These are phyloP conservation scores for Mycena haematopus DNA, from an alignment of 768 basidiomycete genomes.

Conservation along the genomic window DNA sequence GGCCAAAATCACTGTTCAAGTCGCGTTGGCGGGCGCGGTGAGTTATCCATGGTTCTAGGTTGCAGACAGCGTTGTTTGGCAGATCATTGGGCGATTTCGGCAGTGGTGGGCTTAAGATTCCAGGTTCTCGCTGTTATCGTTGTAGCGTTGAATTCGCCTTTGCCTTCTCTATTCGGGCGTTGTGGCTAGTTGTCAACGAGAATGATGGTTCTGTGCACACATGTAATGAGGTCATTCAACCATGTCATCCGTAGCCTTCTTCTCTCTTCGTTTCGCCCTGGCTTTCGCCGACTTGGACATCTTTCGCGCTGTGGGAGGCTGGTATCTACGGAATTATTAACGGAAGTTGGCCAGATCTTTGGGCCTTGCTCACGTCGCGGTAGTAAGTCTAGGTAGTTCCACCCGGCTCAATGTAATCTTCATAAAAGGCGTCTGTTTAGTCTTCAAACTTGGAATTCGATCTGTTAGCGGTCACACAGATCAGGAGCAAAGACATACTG, in stretches of 20 bases:
- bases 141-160: too few species aligned
- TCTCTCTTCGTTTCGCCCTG: conserved; percentile 49
- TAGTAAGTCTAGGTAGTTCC: conserved; percentile 48
- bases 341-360: neutral
- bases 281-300: conserved; percentile 64
- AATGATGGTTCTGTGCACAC: too few species aligned
- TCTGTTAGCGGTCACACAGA: conserved; percentile 3
- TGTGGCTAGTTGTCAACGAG: too few species aligned
- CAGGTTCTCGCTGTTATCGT: too few species aligned
- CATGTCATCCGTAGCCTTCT: conserved; percentile 16
- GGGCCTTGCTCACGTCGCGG: conserved; percentile 58
- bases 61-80: too few species aligned
- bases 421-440: conserved; percentile 70
- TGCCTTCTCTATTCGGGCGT: neutral
- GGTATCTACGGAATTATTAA: conserved; percentile 51
- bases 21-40: too few species aligned
- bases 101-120: too few species aligned
- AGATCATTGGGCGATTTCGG: too few species aligned
- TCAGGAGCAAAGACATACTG: conserved; percentile 47
- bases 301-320: conserved; percentile 57
- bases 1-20: too few species aligned
- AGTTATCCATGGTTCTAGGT: too few species aligned
- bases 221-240: neutral
- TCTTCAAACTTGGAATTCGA: conserved; percentile 50
- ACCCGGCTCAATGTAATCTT: conserved; percentile 64